Evolutionary conservation across 1,284 basidiomycete species (phyloP).

Genomic region (Meripilus lineatus): DNA sequence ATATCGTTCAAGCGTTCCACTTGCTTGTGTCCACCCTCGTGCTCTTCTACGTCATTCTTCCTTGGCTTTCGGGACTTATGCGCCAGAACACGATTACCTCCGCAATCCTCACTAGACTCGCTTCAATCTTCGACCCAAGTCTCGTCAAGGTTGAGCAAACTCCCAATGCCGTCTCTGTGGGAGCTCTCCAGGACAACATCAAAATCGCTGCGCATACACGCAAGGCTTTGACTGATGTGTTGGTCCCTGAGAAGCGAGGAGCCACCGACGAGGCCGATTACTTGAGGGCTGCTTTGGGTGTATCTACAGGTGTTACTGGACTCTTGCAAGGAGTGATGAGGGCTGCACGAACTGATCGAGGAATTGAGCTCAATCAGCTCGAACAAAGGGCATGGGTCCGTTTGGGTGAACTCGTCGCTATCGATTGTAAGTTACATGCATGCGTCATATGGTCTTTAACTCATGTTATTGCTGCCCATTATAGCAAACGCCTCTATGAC

Average conservation of each 20-base stretch:
- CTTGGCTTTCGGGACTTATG: conserved; percentile 37
- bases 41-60: conserved; percentile 50
- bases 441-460: conserved; percentile 2
- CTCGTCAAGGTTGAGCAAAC: not conserved
- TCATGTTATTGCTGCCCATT: conserved; percentile 11
- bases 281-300: conserved; percentile 36
- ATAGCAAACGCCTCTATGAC: conserved; percentile 32
- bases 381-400: conserved; percentile 50
- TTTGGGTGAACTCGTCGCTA: conserved; percentile 46
- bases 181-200: conserved; percentile 1
- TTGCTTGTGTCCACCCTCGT: conserved; percentile 57
- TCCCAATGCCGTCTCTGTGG: conserved; percentile 1
- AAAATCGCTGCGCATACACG: conserved; percentile 16
- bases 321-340: conserved; percentile 31
- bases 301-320: conserved; percentile 36
- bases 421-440: conserved; percentile 30
- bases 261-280: conserved; percentile 32
- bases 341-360: conserved; percentile 23
- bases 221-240: conserved; percentile 28
- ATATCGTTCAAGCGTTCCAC: conserved; percentile 54
- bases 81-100: conserved; percentile 8
- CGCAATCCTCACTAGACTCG: conserved; percentile 7
- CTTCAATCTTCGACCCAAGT: conserved; percentile 12
- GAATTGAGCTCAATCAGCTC: conserved; percentile 37
- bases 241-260: conserved; percentile 31